These are phyloP conservation scores for Ogataea degrootiae DNA, from an alignment of 805 yeast genomes.

Conservation along the genomic window DNA sequence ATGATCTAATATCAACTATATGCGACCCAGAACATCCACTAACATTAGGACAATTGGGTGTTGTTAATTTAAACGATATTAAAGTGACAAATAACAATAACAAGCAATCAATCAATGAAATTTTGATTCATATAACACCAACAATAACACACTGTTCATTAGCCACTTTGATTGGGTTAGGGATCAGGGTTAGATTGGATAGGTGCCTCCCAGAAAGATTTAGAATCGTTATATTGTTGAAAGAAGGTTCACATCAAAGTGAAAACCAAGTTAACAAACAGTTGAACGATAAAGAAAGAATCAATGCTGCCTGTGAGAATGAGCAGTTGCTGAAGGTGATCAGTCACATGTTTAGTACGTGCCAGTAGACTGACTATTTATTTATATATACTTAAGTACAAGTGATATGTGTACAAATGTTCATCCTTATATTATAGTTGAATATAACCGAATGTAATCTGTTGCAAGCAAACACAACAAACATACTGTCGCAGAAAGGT, in stretches of 20 bases:
- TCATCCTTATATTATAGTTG: too few relatives aligned
- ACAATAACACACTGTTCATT: conserved; percentile 96
- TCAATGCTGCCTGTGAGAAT: conserved; percentile 97
- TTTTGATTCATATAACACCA: conserved; percentile 84
- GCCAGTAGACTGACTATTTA: conserved; percentile 34
- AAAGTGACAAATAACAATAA: conserved; percentile 56
- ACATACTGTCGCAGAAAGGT: neutral
- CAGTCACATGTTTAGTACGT: conserved; percentile 84
- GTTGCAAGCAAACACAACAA: neutral
- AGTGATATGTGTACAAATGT: too few relatives aligned
- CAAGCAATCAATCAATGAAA: conserved; percentile 58
- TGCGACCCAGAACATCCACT: conserved; percentile 98
- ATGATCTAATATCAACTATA: conserved; percentile 76
- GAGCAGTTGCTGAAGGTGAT: conserved; percentile 88
- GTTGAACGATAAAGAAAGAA: conserved; percentile 94
- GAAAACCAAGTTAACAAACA: conserved; percentile 96
- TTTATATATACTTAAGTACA: neutral
- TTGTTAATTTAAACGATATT: conserved; percentile 82
- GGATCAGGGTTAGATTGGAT: conserved; percentile 87
- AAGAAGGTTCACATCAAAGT: conserved; percentile 93
- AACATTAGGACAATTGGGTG: conserved; percentile 89
- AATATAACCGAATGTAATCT: too few relatives aligned
- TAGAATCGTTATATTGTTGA: conserved; percentile 72
- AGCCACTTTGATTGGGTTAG: conserved; percentile 93
- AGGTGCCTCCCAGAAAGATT: conserved; percentile 82